Evolutionary conservation across 805 yeast species (phyloP).

Genomic region (Kodamaea kaohsiungensis): DNA sequence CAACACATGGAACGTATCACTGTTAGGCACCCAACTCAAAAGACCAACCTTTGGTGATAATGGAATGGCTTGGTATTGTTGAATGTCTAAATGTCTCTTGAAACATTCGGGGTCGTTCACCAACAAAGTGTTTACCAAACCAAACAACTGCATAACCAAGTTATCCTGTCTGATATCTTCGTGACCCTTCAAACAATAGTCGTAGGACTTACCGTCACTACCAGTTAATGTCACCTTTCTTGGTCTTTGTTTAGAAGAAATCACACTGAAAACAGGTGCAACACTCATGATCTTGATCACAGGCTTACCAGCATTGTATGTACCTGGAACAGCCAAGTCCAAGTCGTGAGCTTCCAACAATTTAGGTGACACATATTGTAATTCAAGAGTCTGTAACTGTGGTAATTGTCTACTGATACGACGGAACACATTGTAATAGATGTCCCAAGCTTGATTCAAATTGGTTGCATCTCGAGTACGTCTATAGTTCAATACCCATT

Average conservation of each 20-base stretch:
- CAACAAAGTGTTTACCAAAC: slow-evolving; percentile 87
- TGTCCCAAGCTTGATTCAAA: slow-evolving; percentile 96
- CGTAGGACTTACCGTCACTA: slow-evolving; percentile 89
- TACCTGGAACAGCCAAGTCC: slow-evolving; percentile 91
- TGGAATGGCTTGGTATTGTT: slow-evolving; percentile 91
- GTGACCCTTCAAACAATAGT: slow-evolving; percentile 85
- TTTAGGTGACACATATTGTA: slow-evolving; percentile 93
- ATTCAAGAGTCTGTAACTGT: slow-evolving; percentile 78
- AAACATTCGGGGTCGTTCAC: slow-evolving; percentile 93
- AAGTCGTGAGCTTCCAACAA: slow-evolving; percentile 74
- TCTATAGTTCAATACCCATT: slow-evolving; percentile 87
- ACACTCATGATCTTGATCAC: slow-evolving; percentile 70
- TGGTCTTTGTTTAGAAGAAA: slow-evolving; percentile 95
- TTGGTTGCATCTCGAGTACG: slow-evolving; percentile 84
- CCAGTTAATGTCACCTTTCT: slow-evolving; percentile 79
- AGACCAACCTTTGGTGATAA: slow-evolving; percentile 96
- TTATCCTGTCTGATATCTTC: slow-evolving; percentile 98
- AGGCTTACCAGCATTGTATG: slow-evolving; percentile 83
- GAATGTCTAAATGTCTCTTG: slow-evolving; percentile 92
- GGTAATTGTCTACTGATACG: slow-evolving; percentile 88
- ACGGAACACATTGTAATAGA: slow-evolving; percentile 90
- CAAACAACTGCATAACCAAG: slow-evolving; percentile 96
- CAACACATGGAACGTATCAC: slow-evolving; percentile 93
- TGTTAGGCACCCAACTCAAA: slow-evolving; percentile 95
- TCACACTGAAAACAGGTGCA: slow-evolving; percentile 82